Conservation (phyloP, 140 eudicot species). For the Stevia rebaudiana region DNA sequence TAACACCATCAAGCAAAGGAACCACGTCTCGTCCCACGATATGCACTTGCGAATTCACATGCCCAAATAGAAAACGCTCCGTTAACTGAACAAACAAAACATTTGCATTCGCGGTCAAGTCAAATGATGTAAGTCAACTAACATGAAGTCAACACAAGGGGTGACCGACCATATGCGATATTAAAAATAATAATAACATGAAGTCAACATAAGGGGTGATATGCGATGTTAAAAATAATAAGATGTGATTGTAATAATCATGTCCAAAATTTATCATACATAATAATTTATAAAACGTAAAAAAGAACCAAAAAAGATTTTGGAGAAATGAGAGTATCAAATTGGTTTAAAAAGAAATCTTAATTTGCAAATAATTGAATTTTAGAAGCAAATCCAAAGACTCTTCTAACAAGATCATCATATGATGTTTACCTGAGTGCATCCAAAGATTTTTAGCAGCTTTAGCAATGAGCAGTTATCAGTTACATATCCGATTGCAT, state of each 20-base stretch:
- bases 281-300: too few species aligned
- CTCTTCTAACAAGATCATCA: neutral
- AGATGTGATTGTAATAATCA: neutral
- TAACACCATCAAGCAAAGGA: slow-evolving; percentile 20
- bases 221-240: too few species aligned
- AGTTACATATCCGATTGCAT: slow-evolving; percentile 46
- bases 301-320: too few species aligned
- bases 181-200: too few species aligned
- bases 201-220: neutral
- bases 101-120: neutral
- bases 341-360: too few species aligned
- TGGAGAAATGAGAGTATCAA: too few species aligned
- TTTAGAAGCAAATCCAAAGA: too few species aligned
- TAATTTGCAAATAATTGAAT: too few species aligned
- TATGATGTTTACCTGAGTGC: slow-evolving; percentile 46
- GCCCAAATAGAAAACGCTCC: slow-evolving; percentile 20
- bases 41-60: slow-evolving; percentile 27
- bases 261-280: neutral
- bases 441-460: slow-evolving; percentile 55
- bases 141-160: too few species aligned
- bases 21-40: slow-evolving; percentile 33
- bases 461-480: slow-evolving; percentile 49
- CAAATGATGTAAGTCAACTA: slow-evolving; percentile 6
- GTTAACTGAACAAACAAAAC: slow-evolving; percentile 31
- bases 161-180: too few species aligned